Evolutionary conservation across 1,284 basidiomycete species (phyloP).

Genomic region (Heterobasidion annosum): DNA sequence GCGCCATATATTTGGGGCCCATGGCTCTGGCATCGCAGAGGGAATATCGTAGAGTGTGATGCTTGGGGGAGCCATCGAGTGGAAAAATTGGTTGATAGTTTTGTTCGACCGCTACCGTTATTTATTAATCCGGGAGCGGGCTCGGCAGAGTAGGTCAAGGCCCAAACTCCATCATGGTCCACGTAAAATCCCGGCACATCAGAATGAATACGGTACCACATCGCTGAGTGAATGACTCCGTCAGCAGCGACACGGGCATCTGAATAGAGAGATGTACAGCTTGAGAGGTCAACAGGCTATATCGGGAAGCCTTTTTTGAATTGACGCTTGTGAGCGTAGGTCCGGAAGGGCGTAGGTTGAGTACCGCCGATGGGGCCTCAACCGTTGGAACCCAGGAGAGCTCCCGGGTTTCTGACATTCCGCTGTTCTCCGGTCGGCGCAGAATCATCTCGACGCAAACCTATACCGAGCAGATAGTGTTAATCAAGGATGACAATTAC

Average conservation of each 20-base stretch:
- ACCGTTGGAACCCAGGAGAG: background rate
- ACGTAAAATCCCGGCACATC: background rate
- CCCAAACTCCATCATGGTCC: background rate
- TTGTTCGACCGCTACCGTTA: background rate
- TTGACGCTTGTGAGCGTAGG: background rate
- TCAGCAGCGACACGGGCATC: background rate
- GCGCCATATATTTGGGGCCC: constrained; percentile 68
- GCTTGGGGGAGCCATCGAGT: constrained; percentile 7
- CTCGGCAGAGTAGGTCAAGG: background rate
- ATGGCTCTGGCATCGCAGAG: constrained; percentile 50
- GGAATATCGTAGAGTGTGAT: constrained; percentile 62
- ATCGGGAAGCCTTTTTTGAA: background rate
- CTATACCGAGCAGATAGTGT: background rate
- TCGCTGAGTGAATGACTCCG: background rate
- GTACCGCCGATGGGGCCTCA: background rate
- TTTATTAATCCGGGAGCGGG: background rate
- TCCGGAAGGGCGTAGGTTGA: background rate
- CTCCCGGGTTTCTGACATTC: background rate
- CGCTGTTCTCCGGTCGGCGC: background rate
- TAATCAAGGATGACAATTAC: background rate
- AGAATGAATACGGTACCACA: background rate
- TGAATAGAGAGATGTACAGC: background rate
- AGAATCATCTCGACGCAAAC: background rate
- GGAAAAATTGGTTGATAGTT: background rate
- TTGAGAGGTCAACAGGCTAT: background rate